A percentile compares a stretch with the other conserved stretches of the same genome.
Conservation (phyloP, 2,329 filamentous ascomycete species). For the Diplodia seriata region DNA sequence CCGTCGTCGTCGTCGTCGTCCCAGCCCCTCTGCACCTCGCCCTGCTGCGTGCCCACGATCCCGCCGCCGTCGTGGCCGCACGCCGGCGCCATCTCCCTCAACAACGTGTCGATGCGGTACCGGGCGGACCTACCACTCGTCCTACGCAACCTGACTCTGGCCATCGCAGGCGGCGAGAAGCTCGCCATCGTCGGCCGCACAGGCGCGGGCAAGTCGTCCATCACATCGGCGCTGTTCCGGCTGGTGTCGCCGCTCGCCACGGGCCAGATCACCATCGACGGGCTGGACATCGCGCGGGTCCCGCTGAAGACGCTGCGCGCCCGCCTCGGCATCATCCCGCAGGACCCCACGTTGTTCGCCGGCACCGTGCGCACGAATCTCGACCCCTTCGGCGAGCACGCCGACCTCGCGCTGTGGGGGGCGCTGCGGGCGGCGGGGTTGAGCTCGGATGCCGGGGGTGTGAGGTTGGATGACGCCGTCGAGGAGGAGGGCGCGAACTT, state of each 20-base stretch:
- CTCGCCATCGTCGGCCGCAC: constrained; percentile 84
- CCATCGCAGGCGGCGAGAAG: constrained; percentile 76
- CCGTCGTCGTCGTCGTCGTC: too few species aligned
- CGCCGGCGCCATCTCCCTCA: constrained; percentile 70
- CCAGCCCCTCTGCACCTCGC: too few species aligned
- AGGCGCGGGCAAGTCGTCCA: constrained; percentile 81
- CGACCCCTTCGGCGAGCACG: constrained; percentile 80
- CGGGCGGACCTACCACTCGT: constrained; percentile 57
- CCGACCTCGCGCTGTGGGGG: constrained; percentile 78
- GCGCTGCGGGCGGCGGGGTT: constrained; percentile 61
- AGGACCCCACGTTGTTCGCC: constrained; percentile 82
- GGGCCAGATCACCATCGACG: constrained; percentile 58
- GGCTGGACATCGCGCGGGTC: constrained; percentile 69
- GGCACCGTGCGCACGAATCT: constrained; percentile 81
- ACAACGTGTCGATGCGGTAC: constrained; percentile 60
- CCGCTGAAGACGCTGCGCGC: constrained; percentile 78
- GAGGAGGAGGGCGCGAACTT: constrained; percentile 97
- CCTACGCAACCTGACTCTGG: constrained; percentile 63
- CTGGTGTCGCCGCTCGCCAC: constrained; percentile 59
- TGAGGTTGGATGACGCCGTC: constrained; percentile 83
- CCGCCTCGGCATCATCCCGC: constrained; percentile 80
- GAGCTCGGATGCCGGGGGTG: constrained; percentile 62
- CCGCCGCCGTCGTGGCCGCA: constrained; percentile 83
- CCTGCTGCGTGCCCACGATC: too few species aligned
- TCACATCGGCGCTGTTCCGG: constrained; percentile 83